A percentile compares a stretch with the other conserved stretches of the same genome.
These are phyloP conservation scores for Phytophthora sp. DNA, from an alignment of 352 stramenopile species.

Conservation along the genomic window DNA sequence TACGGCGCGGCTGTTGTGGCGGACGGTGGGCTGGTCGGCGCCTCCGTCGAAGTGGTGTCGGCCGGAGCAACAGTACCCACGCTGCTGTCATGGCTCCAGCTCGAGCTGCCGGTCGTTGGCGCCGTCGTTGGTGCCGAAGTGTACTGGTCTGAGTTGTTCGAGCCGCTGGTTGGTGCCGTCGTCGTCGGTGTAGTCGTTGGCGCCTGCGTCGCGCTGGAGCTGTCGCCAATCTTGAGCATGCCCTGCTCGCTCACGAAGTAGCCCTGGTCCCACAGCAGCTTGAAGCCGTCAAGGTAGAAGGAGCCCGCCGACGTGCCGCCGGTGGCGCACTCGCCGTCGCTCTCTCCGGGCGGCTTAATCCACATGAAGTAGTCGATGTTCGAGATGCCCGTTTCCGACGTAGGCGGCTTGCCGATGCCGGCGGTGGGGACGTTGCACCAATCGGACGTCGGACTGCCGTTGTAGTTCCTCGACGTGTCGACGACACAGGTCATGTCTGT, in stretches of 20 bases:
- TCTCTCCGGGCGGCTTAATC: slow-evolving; percentile 66
- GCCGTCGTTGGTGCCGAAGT: slow-evolving; percentile 1
- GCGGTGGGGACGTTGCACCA: slow-evolving; percentile 70
- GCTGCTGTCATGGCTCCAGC: slow-evolving; percentile 15
- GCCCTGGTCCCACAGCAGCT: slow-evolving; percentile 64
- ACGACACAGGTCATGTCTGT: slow-evolving; percentile 54
- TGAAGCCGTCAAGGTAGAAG: slow-evolving; percentile 61
- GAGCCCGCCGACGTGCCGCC: slow-evolving; percentile 44
- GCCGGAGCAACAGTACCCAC: slow-evolving; percentile 21
- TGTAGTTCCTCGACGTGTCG: slow-evolving; percentile 69
- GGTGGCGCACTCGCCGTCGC: slow-evolving; percentile 54
- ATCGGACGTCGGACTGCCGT: slow-evolving; percentile 37
- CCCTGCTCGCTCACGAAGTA: slow-evolving; percentile 53
- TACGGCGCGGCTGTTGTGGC: slow-evolving; percentile 8
- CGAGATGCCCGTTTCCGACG: slow-evolving; percentile 41
- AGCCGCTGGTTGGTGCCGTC: background rate
- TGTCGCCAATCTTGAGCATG: slow-evolving; percentile 20
- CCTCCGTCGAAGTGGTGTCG: slow-evolving; percentile 8
- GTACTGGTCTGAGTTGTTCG: slow-evolving; percentile 2
- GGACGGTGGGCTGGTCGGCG: slow-evolving; percentile 1
- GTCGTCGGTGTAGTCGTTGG: slow-evolving; percentile 2
- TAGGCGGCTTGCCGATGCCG: slow-evolving; percentile 56
- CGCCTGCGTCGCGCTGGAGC: slow-evolving; percentile 1
- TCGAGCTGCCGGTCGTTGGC: slow-evolving; percentile 13
- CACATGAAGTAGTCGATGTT: slow-evolving; percentile 74